Base-by-base conservation (phyloP, 164 flowering plant species). In the Pachysandra terminalis region DNA sequence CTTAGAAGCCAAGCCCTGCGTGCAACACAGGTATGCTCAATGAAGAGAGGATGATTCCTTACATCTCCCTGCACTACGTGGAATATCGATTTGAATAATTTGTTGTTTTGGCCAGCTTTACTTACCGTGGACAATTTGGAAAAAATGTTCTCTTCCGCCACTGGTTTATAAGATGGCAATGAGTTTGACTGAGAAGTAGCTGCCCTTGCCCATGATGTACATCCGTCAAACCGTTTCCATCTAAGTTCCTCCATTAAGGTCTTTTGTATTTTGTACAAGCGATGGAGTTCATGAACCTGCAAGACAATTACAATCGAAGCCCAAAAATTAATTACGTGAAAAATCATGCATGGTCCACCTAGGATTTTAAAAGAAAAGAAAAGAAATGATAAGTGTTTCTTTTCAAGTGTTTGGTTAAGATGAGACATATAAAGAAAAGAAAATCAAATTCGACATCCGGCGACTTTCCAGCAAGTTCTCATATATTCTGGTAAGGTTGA, bases 241-340 rank as follows among this genome's bases (percentile, higher is more conserved):
- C 66, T 69, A 41, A 74, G 66, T 25, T 79, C 78, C 62, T 77
- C 73, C 87, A 77, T 78, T 65, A 83, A 62, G 6, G 61, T 62
- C 75, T 68, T 76, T 45, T 87, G 88, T 7, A 68, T 58, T 32
- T 51, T 24, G 61, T 82, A 80, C 48, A 87, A 32, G 0, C 80
- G 83, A 64, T 84, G 91, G 57, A 82, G 88, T 70, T 84, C 86
- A 66, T 73, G 63, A 26, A 84, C 84, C 90, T 86, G 66, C 51
- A 57, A 10, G 25, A 40, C 24, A 37, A 63, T 19, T 45, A 14
- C 14, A 65, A 53, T 45, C 61, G 60, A n/a, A 14, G 2, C 45
- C 56, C 22, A n/a, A 19, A 21, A 28, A 25, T 12, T 28, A 45
- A 10, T 45, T 10, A 15, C 1, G 15, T 15, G 37, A 32, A 32